A percentile compares a stretch with the other conserved stretches of the same genome.
Evolutionary conservation across 2,329 filamentous ascomycete genomes (phyloP).

Genomic region (Calonectria multiphialidica): DNA sequence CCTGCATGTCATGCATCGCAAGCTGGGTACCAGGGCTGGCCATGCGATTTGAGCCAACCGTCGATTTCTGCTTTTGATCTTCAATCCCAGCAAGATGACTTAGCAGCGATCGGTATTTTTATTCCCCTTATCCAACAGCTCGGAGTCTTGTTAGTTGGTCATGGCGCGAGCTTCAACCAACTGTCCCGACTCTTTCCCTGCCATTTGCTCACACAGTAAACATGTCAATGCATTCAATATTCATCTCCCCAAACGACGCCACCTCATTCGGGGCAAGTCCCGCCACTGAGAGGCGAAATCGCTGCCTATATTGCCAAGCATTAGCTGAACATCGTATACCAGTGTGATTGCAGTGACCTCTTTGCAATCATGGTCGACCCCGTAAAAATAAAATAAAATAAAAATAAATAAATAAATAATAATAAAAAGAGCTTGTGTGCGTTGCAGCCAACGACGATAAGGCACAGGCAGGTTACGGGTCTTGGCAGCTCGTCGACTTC

Average conservation of each 20-base stretch:
- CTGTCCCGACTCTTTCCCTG: conserved; percentile 15
- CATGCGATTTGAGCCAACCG: conserved; percentile 22
- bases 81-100: conserved; percentile 20
- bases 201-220: conserved; percentile 3
- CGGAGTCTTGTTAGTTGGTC: conserved; percentile 24
- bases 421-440: neutral
- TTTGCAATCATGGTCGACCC: neutral
- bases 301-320: neutral
- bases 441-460: neutral
- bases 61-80: conserved; percentile 22
- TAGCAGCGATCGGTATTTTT: conserved; percentile 9
- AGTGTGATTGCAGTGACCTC: neutral
- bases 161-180: conserved; percentile 17
- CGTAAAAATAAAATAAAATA: neutral
- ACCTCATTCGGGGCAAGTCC: conserved; percentile 22
- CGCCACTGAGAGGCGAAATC: neutral
- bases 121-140: conserved; percentile 16
- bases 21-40: conserved; percentile 14
- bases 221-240: conserved; percentile 22
- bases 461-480: neutral
- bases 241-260: conserved; percentile 21
- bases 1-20: conserved; percentile 17
- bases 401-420: neutral
- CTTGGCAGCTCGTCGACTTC: neutral
- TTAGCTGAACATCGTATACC: neutral